Conservation (phyloP, 345 rosid species). For the Pistacia atlantica region DNA sequence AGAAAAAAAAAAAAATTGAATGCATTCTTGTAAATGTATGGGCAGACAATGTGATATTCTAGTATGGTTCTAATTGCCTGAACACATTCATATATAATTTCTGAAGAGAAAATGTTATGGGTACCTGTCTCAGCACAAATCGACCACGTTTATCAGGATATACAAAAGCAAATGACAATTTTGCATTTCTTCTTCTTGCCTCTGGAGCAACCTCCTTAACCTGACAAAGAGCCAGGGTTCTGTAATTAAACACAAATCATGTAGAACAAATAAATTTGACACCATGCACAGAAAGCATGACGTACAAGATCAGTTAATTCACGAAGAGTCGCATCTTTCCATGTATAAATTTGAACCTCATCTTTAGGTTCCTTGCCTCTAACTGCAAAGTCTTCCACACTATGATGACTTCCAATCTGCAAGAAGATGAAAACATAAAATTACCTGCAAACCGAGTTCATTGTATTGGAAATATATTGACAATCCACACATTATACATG, state of each 20-base stretch:
- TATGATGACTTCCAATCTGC: slow-evolving; percentile 82
- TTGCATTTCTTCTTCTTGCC: slow-evolving; percentile 90
- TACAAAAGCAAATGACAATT: slow-evolving; percentile 84
- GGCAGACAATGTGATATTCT: neutral
- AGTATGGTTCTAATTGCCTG: neutral
- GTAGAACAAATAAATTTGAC: neutral
- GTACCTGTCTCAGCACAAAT: slow-evolving; percentile 75
- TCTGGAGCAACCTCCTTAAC: slow-evolving; percentile 91
- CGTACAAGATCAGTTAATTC: slow-evolving; percentile 86
- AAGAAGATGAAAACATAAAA: neutral
- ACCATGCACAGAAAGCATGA: neutral
- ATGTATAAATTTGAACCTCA: slow-evolving; percentile 95
- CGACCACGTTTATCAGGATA: slow-evolving; percentile 84
- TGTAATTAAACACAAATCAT: neutral
- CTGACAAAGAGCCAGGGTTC: slow-evolving; percentile 29
- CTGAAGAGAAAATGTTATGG: neutral
- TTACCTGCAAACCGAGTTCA: neutral
- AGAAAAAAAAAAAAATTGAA: neutral
- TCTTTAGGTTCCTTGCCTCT: slow-evolving; percentile 97
- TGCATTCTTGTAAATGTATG: neutral
- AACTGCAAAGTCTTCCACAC: slow-evolving; percentile 78
- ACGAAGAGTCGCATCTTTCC: slow-evolving; percentile 95
- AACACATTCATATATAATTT: neutral
- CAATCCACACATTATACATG: neutral
- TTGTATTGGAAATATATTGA: neutral